phyloP scores from a whole-genome alignment of 169 alveolate genomes.

The Miamiensis avidus region DNA sequence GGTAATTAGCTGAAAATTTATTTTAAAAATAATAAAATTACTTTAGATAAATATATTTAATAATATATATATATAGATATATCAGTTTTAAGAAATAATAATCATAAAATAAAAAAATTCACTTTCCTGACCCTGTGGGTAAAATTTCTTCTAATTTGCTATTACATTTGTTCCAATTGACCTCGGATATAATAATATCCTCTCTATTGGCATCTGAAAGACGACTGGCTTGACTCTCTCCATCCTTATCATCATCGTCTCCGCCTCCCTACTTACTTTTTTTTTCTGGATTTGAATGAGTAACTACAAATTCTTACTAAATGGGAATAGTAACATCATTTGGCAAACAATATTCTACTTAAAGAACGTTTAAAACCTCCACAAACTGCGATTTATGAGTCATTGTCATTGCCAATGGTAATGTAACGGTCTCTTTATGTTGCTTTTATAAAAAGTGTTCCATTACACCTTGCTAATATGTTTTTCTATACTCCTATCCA shows the following conservation, averaged over 20 bases:
- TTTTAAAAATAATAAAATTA: no score
- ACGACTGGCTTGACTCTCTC: background rate
- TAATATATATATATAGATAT: no score
- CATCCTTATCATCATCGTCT: background rate
- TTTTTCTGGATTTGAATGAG: background rate
- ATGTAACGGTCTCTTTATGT: background rate
- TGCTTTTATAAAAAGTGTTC: background rate
- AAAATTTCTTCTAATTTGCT: background rate
- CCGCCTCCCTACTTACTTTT: background rate
- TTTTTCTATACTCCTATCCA: background rate
- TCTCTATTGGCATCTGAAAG: background rate
- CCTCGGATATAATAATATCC: background rate
- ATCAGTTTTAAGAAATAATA: no score
- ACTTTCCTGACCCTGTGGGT: no score
- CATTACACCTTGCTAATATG: background rate
- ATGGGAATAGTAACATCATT: background rate
- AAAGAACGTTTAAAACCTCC: background rate
- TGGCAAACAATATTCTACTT: background rate
- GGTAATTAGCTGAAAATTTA: no score
- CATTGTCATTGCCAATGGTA: background rate
- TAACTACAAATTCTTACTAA: background rate
- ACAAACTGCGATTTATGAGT: background rate
- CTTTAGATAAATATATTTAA: no score
- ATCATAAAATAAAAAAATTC: no score
- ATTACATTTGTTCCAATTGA: background rate